Conservation (phyloP, 257 asterid species). For the Prunella vulgaris region DNA sequence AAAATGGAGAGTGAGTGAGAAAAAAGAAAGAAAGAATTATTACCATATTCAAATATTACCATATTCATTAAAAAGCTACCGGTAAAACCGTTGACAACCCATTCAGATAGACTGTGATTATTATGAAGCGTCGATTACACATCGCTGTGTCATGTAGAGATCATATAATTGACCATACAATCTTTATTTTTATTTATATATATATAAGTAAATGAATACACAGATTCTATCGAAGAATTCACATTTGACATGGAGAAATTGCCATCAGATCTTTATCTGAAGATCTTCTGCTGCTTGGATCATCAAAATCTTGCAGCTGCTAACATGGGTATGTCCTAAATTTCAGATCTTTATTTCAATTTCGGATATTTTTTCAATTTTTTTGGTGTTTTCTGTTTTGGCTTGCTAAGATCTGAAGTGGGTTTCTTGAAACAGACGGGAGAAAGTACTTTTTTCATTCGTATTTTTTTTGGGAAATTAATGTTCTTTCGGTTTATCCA, state of each 20-base stretch:
- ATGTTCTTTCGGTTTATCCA: too few relatives aligned
- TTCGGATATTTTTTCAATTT: not conserved
- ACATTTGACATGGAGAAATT: constrained; percentile 45
- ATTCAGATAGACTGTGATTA: not conserved
- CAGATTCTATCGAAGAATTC: not conserved
- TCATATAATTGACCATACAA: not conserved
- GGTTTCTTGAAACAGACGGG: not conserved
- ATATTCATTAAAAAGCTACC: not conserved
- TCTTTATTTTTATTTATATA: not conserved
- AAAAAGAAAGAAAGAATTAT: too few relatives aligned
- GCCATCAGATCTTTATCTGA: constrained; percentile 63
- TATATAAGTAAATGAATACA: not conserved
- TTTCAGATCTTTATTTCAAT: constrained; percentile 1
- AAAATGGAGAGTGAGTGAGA: too few relatives aligned
- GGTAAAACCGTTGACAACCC: constrained; percentile 17
- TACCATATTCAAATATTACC: too few relatives aligned
- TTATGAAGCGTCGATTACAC: too few relatives aligned
- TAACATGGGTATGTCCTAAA: constrained; percentile 50
- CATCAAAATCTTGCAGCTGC: constrained; percentile 78
- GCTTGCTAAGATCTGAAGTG: constrained; percentile 25
- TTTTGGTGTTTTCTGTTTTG: constrained; percentile 3
- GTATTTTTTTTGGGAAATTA: not conserved
- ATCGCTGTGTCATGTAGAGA: not conserved
- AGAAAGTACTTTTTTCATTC: not conserved
- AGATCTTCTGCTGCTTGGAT: constrained; percentile 59